These are phyloP conservation scores for Inga laurina DNA, from an alignment of 306 rosid species.

Conservation along the genomic window DNA sequence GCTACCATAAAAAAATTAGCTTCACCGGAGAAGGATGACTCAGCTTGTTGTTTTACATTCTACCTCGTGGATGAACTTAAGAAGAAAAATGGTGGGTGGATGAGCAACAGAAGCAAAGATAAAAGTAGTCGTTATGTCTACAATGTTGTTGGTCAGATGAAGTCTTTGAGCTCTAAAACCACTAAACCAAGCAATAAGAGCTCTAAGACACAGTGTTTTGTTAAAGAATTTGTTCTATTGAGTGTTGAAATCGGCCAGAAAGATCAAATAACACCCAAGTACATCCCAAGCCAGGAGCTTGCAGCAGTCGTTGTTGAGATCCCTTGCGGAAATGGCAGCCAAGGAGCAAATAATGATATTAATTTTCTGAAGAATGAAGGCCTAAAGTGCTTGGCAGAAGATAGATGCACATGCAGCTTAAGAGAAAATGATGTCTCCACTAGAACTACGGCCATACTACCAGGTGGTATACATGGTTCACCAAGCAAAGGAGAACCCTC, in stretches of 20 bases:
- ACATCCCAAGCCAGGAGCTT: conserved; percentile 58
- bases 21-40: conserved; percentile 62
- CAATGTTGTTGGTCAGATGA: conserved; percentile 80
- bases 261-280: conserved; percentile 52
- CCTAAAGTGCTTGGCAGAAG: conserved; percentile 42
- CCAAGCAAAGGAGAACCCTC: conserved; percentile 84
- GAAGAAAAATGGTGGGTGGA: conserved; percentile 81
- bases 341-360: conserved; percentile 31
- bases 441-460: conserved; percentile 61
- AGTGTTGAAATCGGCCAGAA: conserved; percentile 62
- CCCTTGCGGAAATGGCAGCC: conserved; percentile 43
- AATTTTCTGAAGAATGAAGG: conserved; percentile 38
- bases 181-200: conserved; percentile 39
- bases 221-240: conserved; percentile 59
- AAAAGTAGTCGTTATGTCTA: conserved; percentile 62
- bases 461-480: conserved; percentile 76
- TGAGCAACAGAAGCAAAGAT: conserved; percentile 66
- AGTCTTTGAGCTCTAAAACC: conserved; percentile 48
- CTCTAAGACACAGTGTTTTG: conserved; percentile 22
- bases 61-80: conserved; percentile 78
- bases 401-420: conserved; percentile 37
- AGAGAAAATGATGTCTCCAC: conserved; percentile 32
- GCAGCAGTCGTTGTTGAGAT: conserved; percentile 71
- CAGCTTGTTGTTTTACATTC: conserved; percentile 65
- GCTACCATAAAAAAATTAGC: conserved; percentile 61